Evolutionary conservation across 495 filamentous ascomycete species (phyloP), one percentile per base, ranked within the genome.

Genomic region (Penicillium desertorum): DNA sequence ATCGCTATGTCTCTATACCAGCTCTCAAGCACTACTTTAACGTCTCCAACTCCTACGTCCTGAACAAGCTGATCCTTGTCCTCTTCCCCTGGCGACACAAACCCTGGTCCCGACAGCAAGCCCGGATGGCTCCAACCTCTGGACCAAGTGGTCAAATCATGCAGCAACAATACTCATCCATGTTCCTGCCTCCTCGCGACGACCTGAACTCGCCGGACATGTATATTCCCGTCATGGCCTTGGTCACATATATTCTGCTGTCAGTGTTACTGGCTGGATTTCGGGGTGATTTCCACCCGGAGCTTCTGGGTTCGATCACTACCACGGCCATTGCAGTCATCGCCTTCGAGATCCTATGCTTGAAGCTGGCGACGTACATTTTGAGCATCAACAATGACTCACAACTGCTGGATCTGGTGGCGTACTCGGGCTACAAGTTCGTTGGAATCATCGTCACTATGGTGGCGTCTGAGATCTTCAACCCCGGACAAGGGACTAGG

Each of bases 401-500:
- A 14, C 94, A 98, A 71, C 79, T 99, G 22, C 80, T 97, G 56
- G 94, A 99, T 62, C 71, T 99, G 36, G 85, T 98, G 39, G 94
- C 95, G 4, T 99, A 99, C 70, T 92, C 88, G 6, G 95, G 95
- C 12, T 99, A 99, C 73, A 99, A 99, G 75, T 99, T 98, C 64
- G 94, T 98, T 41, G 94, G 94, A 9, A 90, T 95, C 53, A 98
- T 97, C 60, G 80, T 88, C 49, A 96, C 90, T 3, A 81, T 97
- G 45, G 76, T 88, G 29, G 73, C 91, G 2, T 86, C 89, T 5
- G 90, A 92, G 73, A 78, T 90, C 19, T 68, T 92, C 43, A 93
- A 86, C 49, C 83, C 86, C 0, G 89, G 89, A 16, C 81, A 83
- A 58, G 90, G 90, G 49, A 93, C 90, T 7, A 87, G 90, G 29